A percentile compares a stretch with the other conserved stretches of the same genome.
Conservation (phyloP, 2,329 filamentous ascomycete genomes). For the Metarhizium album region DNA sequence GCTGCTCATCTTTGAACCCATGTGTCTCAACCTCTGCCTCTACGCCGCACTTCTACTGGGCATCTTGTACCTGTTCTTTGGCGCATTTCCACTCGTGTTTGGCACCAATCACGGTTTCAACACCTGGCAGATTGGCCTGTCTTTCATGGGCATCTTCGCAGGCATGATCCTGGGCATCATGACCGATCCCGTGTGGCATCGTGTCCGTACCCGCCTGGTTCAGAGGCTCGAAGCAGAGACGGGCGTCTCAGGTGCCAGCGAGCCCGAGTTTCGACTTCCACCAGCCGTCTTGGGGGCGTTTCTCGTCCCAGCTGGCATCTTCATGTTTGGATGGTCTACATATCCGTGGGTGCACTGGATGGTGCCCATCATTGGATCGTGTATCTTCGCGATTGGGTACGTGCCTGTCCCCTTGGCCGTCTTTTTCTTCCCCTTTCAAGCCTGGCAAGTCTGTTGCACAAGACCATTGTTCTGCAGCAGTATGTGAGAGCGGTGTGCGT, state of each 20-base stretch:
- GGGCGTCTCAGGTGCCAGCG: conserved; percentile 46
- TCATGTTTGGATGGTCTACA: conserved; percentile 83
- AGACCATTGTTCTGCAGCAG: conserved; percentile 8
- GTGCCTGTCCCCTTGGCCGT: conserved; percentile 25
- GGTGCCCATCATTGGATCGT: conserved; percentile 61
- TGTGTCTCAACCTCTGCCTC: conserved; percentile 73
- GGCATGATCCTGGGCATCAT: conserved; percentile 56
- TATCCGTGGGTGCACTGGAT: conserved; percentile 67
- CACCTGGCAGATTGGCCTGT: conserved; percentile 68
- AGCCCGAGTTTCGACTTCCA: conserved; percentile 81
- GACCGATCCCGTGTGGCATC: conserved; percentile 56
- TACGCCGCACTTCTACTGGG: conserved; percentile 79
- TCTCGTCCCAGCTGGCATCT: conserved; percentile 69
- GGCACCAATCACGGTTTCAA: conserved; percentile 62
- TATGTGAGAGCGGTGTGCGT: conserved; percentile 3
- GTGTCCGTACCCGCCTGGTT: conserved; percentile 47
- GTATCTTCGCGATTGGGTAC: conserved; percentile 60
- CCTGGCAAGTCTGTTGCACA: conserved; percentile 1
- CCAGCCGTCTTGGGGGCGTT: conserved; percentile 64
- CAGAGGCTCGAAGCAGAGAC: conserved; percentile 39
- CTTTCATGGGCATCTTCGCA: conserved; percentile 61
- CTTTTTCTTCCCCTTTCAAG: conserved; percentile 3
- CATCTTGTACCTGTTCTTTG: conserved; percentile 84
- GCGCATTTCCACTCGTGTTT: conserved; percentile 77
- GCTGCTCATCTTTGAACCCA: conserved; percentile 70